These are phyloP conservation scores for Boletus semigastroideus DNA, from an alignment of 1,284 basidiomycete genomes.

Conservation along the genomic window DNA sequence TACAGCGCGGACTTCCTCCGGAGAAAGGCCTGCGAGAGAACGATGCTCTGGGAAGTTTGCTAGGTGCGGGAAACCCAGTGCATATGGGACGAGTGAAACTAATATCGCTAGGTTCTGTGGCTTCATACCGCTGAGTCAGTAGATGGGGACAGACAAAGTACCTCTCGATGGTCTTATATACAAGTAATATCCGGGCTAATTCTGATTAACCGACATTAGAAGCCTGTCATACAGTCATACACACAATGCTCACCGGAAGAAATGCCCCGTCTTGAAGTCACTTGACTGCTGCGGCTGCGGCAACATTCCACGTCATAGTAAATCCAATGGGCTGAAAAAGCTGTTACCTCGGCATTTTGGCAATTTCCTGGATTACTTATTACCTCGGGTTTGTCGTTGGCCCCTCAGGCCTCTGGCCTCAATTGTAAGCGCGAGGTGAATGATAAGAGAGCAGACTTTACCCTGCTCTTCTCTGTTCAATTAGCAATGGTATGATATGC, in stretches of 20 bases:
- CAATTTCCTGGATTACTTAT: background rate
- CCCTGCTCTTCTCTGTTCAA: too few relatives aligned
- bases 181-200: background rate
- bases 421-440: too few relatives aligned
- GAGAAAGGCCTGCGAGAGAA: slow-evolving; percentile 22
- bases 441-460: too few relatives aligned
- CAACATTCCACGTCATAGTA: background rate
- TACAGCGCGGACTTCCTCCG: slow-evolving; percentile 11
- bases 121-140: slow-evolving; percentile 7
- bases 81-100: slow-evolving; percentile 8
- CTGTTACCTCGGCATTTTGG: background rate
- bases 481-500: too few relatives aligned
- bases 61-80: slow-evolving; percentile 15
- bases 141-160: background rate
- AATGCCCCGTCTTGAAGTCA: background rate
- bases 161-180: slow-evolving; percentile 13
- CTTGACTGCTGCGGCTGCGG: background rate
- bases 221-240: background rate
- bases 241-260: background rate
- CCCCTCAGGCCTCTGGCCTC: too few relatives aligned
- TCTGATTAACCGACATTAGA: background rate
- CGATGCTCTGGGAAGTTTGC: slow-evolving; percentile 21
- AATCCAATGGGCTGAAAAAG: background rate
- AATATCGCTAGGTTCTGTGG: slow-evolving; percentile 7
- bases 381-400: background rate